Evolutionary conservation across 176 grass and related monocot species (phyloP).

Genomic region (Lolium perenne): DNA sequence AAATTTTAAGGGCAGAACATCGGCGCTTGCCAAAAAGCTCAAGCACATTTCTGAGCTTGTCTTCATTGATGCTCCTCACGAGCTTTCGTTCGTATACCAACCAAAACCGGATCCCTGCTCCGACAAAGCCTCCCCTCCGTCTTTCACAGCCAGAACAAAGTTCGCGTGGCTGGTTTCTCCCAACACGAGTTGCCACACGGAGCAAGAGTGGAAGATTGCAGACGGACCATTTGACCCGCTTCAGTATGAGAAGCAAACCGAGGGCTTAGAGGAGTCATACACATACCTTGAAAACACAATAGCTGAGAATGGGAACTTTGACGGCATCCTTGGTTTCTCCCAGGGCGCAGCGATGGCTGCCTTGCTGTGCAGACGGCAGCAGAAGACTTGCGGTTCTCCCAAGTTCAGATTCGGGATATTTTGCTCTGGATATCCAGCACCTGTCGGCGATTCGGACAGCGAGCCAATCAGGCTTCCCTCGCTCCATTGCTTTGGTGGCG

Average conservation of each 20-base stretch:
- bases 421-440: conserved; percentile 72
- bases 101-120: conserved; percentile 32
- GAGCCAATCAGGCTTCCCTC: conserved; percentile 71
- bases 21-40: conserved; percentile 86
- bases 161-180: conserved; percentile 75
- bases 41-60: conserved; percentile 77
- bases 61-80: conserved; percentile 84
- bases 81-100: conserved; percentile 77
- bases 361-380: conserved; percentile 71
- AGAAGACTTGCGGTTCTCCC: conserved; percentile 34
- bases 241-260: conserved; percentile 80
- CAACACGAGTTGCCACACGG: conserved; percentile 23
- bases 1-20: conserved; percentile 91
- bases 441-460: conserved; percentile 8
- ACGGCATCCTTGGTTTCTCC: conserved; percentile 87
- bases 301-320: conserved; percentile 57
- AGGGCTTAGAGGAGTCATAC: conserved; percentile 78
- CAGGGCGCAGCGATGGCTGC: conserved; percentile 87
- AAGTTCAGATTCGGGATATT: conserved; percentile 77
- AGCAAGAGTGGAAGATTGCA: conserved; percentile 66
- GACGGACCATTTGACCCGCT: conserved; percentile 67
- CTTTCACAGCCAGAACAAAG: conserved; percentile 53
- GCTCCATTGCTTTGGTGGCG: conserved; percentile 84
- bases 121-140: conserved; percentile 34
- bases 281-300: conserved; percentile 55